Percentiles rank a stretch among this genome's conserved stretches.
These are phyloP conservation scores for Batrachochytrium dendrobatidis DNA, from an alignment of 371 early-diverging fungal species.

Conservation along the genomic window DNA sequence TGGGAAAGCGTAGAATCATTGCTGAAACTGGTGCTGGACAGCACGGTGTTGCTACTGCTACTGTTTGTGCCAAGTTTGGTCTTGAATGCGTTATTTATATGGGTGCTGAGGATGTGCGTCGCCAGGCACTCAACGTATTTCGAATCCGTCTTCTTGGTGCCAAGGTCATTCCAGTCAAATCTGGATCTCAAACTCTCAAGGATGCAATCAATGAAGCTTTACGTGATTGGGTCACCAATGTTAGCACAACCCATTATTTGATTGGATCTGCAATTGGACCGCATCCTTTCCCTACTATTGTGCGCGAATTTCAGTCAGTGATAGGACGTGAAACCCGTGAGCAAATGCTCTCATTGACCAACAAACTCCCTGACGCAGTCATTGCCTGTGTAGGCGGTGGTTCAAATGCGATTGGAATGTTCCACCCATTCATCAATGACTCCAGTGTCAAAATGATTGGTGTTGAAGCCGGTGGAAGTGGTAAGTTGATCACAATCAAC, in stretches of 20 bases:
- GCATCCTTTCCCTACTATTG: conserved; percentile 91
- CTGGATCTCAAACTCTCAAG: conserved; percentile 80
- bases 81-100: conserved; percentile 93
- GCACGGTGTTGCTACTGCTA: conserved; percentile 97
- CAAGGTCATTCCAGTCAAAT: conserved; percentile 77
- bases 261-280: conserved; percentile 93
- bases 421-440: conserved; percentile 88
- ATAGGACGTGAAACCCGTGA: conserved; percentile 73
- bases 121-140: conserved; percentile 94
- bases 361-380: conserved; percentile 83
- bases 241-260: conserved; percentile 85
- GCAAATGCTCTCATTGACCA: conserved; percentile 73
- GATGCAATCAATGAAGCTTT: conserved; percentile 98
- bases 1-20: conserved; percentile 94
- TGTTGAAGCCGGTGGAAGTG: conserved; percentile 91
- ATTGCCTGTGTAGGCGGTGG: conserved; percentile 97
- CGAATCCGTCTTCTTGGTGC: conserved; percentile 92
- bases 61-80: conserved; percentile 95
- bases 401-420: conserved; percentile 94
- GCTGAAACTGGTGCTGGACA: conserved; percentile 98
- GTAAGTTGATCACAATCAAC: conserved; percentile 6
- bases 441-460: conserved; percentile 75
- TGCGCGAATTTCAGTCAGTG: conserved; percentile 93
- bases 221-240: conserved; percentile 97
- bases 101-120: conserved; percentile 91